These are phyloP conservation scores for Medicago truncatula DNA, from an alignment of 306 rosid species.

Conservation along the genomic window DNA sequence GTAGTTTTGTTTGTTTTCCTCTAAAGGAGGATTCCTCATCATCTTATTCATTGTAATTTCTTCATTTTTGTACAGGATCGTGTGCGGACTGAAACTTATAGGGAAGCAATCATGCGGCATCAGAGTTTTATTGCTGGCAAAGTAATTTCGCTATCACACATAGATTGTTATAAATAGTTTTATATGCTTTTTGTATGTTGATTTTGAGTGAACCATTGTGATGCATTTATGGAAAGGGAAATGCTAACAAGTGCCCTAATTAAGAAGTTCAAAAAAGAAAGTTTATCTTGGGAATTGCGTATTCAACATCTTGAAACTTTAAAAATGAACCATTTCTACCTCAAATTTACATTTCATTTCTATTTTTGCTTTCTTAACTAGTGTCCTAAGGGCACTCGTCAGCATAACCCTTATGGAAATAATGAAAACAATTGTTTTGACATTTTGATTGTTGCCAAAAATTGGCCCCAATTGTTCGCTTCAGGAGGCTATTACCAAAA, in stretches of 20 bases:
- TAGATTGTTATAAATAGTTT: background rate
- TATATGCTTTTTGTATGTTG: background rate
- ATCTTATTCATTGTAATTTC: conserved; percentile 7
- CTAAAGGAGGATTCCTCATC: background rate
- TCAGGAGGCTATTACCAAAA: background rate
- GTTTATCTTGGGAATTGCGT: too few species aligned
- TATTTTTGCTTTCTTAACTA: too few species aligned
- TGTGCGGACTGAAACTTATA: conserved; percentile 85
- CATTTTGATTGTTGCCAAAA: background rate
- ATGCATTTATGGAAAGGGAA: background rate
- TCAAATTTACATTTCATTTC: too few species aligned
- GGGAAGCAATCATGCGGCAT: conserved; percentile 85
- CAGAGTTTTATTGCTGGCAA: conserved; percentile 84
- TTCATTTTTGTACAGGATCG: conserved; percentile 68
- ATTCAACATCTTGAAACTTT: too few species aligned
- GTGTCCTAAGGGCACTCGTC: too few species aligned
- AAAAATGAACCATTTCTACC: too few species aligned
- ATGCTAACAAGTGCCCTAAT: too few species aligned
- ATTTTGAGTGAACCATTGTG: background rate
- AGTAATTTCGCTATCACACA: conserved; percentile 55
- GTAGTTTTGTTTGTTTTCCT: conserved; percentile 1
- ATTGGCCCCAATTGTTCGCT: background rate
- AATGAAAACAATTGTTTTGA: background rate
- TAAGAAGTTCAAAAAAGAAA: too few species aligned
- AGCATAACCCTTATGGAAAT: too few species aligned